These are phyloP conservation scores for Cutaneotrichosporon sp. DNA, from an alignment of 1,284 basidiomycete genomes.

Conservation along the genomic window DNA sequence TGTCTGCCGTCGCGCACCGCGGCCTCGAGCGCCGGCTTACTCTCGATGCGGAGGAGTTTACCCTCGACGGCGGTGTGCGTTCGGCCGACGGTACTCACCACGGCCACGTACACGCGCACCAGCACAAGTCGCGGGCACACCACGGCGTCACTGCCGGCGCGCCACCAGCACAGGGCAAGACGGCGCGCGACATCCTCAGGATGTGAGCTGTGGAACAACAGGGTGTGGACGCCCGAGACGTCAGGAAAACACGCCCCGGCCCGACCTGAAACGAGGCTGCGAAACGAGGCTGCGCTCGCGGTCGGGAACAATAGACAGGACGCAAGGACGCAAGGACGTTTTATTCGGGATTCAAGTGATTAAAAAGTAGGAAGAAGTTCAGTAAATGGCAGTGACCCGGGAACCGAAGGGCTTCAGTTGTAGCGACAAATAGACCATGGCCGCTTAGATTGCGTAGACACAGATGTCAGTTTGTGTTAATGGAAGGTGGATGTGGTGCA, in stretches of 20 bases:
- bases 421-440: too few relatives aligned
- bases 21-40: conserved; percentile 13
- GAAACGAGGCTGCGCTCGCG: too few relatives aligned
- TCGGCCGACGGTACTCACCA: neutral
- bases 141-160: neutral
- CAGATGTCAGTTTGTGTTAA: too few relatives aligned
- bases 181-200: conserved; percentile 40
- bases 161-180: conserved; percentile 28
- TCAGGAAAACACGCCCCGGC: neutral
- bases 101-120: neutral
- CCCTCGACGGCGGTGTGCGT: conserved; percentile 28
- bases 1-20: conserved; percentile 13
- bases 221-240: too few relatives aligned
- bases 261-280: neutral
- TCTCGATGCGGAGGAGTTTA: conserved; percentile 39
- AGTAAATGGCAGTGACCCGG: too few relatives aligned
- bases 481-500: too few relatives aligned
- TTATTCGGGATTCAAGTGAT: too few relatives aligned
- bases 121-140: neutral
- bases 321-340: too few relatives aligned
- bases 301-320: too few relatives aligned
- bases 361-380: too few relatives aligned
- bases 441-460: too few relatives aligned
- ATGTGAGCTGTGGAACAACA: conserved; percentile 20
- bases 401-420: too few relatives aligned